A percentile compares a stretch with the other conserved stretches of the same genome.
phyloP scores from a whole-genome alignment of 371 early-diverging fungal species.

The Capillidium rhysosporum region DNA sequence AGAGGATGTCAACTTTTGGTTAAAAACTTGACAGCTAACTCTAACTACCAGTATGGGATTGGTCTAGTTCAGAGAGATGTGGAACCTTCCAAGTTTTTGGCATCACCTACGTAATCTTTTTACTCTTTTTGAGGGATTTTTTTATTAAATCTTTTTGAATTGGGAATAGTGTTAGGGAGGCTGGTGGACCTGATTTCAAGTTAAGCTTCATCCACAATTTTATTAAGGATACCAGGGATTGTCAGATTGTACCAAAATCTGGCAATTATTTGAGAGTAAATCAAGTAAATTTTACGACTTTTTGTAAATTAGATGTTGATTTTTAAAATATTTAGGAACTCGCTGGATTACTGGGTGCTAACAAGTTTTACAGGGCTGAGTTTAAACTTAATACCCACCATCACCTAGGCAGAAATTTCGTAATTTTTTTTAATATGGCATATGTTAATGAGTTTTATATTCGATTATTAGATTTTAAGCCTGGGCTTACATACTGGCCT shows the following conservation, averaged over 20 bases:
- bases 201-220: slow-evolving; percentile 50
- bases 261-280: slow-evolving; percentile 45
- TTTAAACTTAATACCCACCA: slow-evolving; percentile 33
- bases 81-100: no score
- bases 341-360: slow-evolving; percentile 73
- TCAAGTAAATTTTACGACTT: slow-evolving; percentile 11
- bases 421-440: slow-evolving; percentile 12
- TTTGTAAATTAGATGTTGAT: not conserved
- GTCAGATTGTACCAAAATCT: slow-evolving; percentile 44
- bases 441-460: slow-evolving; percentile 10
- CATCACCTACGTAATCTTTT: not conserved
- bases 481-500: slow-evolving; percentile 45
- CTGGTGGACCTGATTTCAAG: slow-evolving; percentile 77
- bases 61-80: no score
- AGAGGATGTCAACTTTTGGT: not conserved
- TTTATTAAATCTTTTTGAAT: not conserved
- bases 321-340: slow-evolving; percentile 25
- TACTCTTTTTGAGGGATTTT: no score
- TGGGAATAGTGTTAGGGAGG: slow-evolving; percentile 45
- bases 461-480: slow-evolving; percentile 16
- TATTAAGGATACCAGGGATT: slow-evolving; percentile 52
- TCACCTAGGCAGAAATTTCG: slow-evolving; percentile 24
- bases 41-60: no score
- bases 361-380: slow-evolving; percentile 47
- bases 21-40: no score